Base-by-base conservation (phyloP, 768 basidiomycete species). In the Termitomyces sp. region DNA sequence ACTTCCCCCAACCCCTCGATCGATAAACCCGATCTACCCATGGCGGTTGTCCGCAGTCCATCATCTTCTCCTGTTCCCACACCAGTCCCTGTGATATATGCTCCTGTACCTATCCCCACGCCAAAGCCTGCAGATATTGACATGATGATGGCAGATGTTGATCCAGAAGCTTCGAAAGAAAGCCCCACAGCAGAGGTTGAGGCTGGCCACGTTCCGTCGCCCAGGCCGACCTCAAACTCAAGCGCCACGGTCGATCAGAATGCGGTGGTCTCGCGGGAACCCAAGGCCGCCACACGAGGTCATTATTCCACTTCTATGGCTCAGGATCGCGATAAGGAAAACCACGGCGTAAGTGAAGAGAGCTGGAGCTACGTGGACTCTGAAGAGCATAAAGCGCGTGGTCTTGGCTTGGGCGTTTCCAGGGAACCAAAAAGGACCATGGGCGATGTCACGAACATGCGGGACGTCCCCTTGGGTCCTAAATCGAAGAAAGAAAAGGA, bases 401-500 rank as follows among this genome's bases (percentile, higher is more conserved):
- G 67, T 5, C 52, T 69, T 40, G 72, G 71, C 9, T 68, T 70
- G 27, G 73, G 70, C 35, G 64, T 74, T 38, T 64, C 68, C 58
- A 71, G 63, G 48, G 70, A 66, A 18, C 63, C 74, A 18, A 75
- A 74, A n/a, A 77, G 75, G 57, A 80, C 83, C 54, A 75, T 80
- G 65, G 79, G 79, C 10, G 86, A 81, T 56, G 73, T 82, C 35
- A 46, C 79, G 16, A 69, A 70, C 47, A 55, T 68, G 20, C 63
- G 65, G 5, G 65, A 63, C n/a, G 60, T 53, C 11, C 50, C 64
- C 32, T 60, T 63, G 1, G 62, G 63, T 32, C 38, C 61, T 10
- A 72, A 72, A 40, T 66, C 65, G 23, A 79, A 68, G 60, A 79
- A 75, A 59, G 76, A 73, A 61, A 86, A 76, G 67, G 79, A 81